Evolutionary conservation across 352 stramenopile species (phyloP), one percentile per base, ranked within the genome.

Genomic region (Phytophthora citrophthora): DNA sequence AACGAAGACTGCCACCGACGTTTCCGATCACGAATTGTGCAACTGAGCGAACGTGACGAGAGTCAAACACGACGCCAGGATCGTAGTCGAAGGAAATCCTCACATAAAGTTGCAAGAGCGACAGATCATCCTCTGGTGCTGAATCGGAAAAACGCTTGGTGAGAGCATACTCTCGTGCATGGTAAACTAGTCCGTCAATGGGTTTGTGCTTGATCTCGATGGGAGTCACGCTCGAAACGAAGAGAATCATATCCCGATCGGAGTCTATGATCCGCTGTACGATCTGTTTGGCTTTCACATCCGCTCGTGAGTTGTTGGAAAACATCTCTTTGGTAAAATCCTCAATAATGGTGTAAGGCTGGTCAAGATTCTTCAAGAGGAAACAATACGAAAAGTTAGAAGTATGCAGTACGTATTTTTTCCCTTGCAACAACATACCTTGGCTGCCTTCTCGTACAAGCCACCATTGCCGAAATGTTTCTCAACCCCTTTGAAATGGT

Each of bases 61-160:
- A 56, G 20, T 70, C 58, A 36, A 65, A 57, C 15, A 64, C 51
- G 31, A 54, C 57, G 18, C 66, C 70, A 40, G 72, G 58, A 15
- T 54, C 71, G 29, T 77, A 74, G 34, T 88, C 70, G 13, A 80
- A 73, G 4, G 75, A 78, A 31, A 82, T 72, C 8, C 84, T 66
- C 15, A 74, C 65, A 40, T 77, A 83, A 46, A 74, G 75, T 51
- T 88, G 75, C 47, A 91, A 55, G 10, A 88, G 70, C 20, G 77
- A 71, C 16, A 70, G 51, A 5, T 82, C 68, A 24, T 62, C 41
- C 44, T 71, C 58, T 2, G 41, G 24, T n/a, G 68, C 62, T 6
- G 74, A 77, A 0, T 47, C 40, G 5, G 48, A 56, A 24, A 78
- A 68, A 26, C 54, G 73, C 45, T 78, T 79, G 18, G 86, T 68